Conservation (phyloP, 1,139 yeast species). For the Sugiyamaella paludigena region DNA sequence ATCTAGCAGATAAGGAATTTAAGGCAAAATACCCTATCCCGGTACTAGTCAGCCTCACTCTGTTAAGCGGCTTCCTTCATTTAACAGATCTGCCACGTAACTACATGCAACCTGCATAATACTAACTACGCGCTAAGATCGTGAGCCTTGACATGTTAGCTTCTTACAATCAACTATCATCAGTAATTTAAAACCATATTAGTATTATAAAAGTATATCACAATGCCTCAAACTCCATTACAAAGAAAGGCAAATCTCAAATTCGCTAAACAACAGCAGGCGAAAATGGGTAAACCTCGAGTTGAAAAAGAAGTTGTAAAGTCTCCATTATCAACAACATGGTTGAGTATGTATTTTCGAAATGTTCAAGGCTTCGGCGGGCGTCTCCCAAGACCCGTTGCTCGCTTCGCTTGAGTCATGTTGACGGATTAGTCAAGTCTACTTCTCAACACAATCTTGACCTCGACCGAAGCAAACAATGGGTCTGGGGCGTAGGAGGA, state of each 20-base stretch:
- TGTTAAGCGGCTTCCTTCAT: too few relatives aligned
- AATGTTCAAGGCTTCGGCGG: not conserved
- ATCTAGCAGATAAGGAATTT: too few relatives aligned
- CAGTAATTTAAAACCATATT: too few relatives aligned
- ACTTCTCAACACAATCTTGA: too few relatives aligned
- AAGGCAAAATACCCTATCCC: too few relatives aligned
- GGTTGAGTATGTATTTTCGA: slow-evolving; percentile 51
- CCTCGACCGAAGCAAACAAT: slow-evolving; percentile 5
- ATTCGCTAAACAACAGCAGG: slow-evolving; percentile 70
- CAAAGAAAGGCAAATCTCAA: slow-evolving; percentile 83
- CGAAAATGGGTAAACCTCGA: slow-evolving; percentile 53
- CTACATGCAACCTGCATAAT: not conserved
- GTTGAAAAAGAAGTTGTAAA: slow-evolving; percentile 39
- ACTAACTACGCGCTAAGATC: too few relatives aligned
- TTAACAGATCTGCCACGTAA: too few relatives aligned
- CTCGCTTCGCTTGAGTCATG: not conserved
- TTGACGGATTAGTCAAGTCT: too few relatives aligned
- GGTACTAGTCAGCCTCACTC: too few relatives aligned
- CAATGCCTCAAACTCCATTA: slow-evolving; percentile 62
- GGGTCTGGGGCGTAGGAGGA: slow-evolving; percentile 35
- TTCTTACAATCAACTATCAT: too few relatives aligned
- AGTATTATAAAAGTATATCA: too few relatives aligned
- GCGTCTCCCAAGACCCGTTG: slow-evolving; percentile 1
- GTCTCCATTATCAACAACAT: slow-evolving; percentile 53
- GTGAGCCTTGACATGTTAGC: too few relatives aligned